These are phyloP conservation scores for Talaromyces nanjingensis DNA, from an alignment of 495 filamentous ascomycete species.

Conservation along the genomic window DNA sequence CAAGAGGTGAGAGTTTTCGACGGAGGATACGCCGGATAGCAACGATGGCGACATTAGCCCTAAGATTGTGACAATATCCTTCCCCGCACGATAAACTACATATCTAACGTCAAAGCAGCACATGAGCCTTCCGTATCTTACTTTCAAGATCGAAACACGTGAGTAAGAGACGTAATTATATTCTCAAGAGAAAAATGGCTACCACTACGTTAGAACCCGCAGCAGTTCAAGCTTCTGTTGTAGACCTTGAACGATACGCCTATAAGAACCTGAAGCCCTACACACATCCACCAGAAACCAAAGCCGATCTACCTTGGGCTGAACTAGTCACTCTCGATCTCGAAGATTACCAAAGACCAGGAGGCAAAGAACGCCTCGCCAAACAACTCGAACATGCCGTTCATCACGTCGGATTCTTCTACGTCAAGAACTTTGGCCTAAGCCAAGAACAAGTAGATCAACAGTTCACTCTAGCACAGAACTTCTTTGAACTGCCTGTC, in stretches of 20 bases:
- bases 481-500: constrained; percentile 46
- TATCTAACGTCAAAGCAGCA: not conserved
- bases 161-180: not conserved
- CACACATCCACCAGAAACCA: constrained; percentile 6
- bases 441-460: constrained; percentile 47
- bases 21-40: not conserved
- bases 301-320: constrained; percentile 29
- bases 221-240: not conserved
- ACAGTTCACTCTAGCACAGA: constrained; percentile 49
- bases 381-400: constrained; percentile 45
- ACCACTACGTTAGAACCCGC: constrained; percentile 1
- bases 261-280: constrained; percentile 1
- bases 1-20: not conserved
- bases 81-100: constrained; percentile 1
- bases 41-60: constrained; percentile 5
- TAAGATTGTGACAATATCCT: not conserved
- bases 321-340: constrained; percentile 47
- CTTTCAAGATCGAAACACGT: not conserved
- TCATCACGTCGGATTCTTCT: constrained; percentile 48
- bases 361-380: constrained; percentile 45
- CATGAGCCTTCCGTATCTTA: not conserved
- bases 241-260: constrained; percentile 2
- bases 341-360: constrained; percentile 36
- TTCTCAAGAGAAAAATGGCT: not conserved
- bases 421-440: constrained; percentile 49